Evolutionary conservation across 2,329 filamentous ascomycete genomes (phyloP), one percentile per base, ranked within the genome.

Genomic region (Aspergillus sp.): DNA sequence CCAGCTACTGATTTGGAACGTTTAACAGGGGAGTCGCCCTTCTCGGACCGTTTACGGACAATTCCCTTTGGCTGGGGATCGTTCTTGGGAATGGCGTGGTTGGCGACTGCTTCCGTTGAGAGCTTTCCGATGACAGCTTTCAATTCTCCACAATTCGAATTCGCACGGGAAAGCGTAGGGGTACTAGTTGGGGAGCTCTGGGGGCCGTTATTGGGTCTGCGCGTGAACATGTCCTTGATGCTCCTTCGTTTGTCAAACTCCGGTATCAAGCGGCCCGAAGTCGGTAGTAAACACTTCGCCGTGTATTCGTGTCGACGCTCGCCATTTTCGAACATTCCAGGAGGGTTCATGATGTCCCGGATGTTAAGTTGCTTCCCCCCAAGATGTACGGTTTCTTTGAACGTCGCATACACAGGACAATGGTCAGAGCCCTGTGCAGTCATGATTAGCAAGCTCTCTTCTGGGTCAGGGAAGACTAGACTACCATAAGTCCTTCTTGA

Each of bases 211-310:
- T 75, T 64, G 51, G 83, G 72, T 66, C 84, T 88, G 67, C 84
- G 87, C 61, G 81, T 82, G 72, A 98, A 97, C 95, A 99, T 98
- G 71, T 96, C 92, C 68, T 89, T 91, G 71, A 99, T 97, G 72
- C 82, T 96, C 66, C 86, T 86, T 19, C 95, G 86, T 61, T 89
- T 88, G 70, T 93, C 87, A 67, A 98, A 98, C 68, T 97, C 93
- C 1, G 92, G 89, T 58, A 97, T 89, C 8, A 96, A 82, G 71
- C 87, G 92, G 0, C 90, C 93, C 21, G 93, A 98, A 58, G 90
- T 81, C 2, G 90, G 84, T 10, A 94, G 83, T 0, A 90, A 76
- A 66, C 91, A 62, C 66, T 87, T 89, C 3, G 81, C 70, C 10
- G 82, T 83, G 83, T 90, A 93, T 15, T 90, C 86, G 59, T 85